Base-by-base conservation (phyloP, 2,329 filamentous ascomycete species). In the Aspergillus latus region DNA sequence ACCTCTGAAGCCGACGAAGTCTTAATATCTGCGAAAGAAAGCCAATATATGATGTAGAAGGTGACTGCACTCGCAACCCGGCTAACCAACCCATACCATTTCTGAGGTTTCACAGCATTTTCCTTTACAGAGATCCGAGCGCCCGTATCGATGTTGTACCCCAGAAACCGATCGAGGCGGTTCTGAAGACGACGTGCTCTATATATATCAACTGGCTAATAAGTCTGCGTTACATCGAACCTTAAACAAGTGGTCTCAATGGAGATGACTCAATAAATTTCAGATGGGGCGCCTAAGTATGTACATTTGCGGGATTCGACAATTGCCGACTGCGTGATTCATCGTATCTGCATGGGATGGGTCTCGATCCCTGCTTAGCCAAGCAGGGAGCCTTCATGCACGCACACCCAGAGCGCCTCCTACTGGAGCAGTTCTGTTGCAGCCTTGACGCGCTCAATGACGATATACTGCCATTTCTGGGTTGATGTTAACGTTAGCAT, bases 391-490 rank as follows among this genome's bases (percentile, higher is more conserved):
- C 10, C 34, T 16, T 26, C 37, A 43, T 43, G 28, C n/a, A 32
- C 7, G 26, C 26, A 50, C 7, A 9, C 11, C 32, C 26, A 40
- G 30, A 34, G 29, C 34, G 36, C 28, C 28, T 21, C 50, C 54
- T 65, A 70, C 54, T 63, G 57, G 50, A 74, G 59, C 48, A 72
- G 44, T 56, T 66, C 59, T 6, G 67, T 68, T 15, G 68, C 71
- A n/a, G 66, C 66, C 29, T 65, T 60, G 40, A 75, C 67, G 43
- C 71, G 71, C 47, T 70, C 69, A 52, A 72, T 58, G 49, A 76
- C 75, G 39, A 76, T 74, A 36, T 59, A 53, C 37, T 67, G 66
- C 74, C 74, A 76, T 76, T 71, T 76, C 74, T 76, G 60, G 30
- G 21, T 28, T n/a, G 15, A 49, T n/a, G 16, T 44, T 15, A n/a